Evolutionary conservation across 1,284 basidiomycete genomes (phyloP), one percentile per base, ranked within the genome.

Genomic region (Fomitopsis palustris): DNA sequence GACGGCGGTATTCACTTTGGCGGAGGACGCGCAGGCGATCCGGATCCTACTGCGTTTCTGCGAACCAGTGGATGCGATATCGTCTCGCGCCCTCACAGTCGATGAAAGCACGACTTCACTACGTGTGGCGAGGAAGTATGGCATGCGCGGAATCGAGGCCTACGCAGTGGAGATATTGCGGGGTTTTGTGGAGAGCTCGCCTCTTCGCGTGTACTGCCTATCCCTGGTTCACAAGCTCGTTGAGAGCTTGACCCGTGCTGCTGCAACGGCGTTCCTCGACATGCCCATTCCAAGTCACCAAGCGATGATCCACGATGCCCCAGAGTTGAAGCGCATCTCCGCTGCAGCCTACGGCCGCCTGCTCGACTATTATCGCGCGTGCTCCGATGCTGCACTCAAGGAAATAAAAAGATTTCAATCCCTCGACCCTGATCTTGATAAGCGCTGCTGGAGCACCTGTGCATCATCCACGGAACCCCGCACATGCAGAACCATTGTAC

Each of bases 11-110:
- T 27, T 56, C 16, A 16, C 4, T 9, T 10, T 56, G 45, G 12
- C 43, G 31, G 64, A 65, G 45, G 42, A 52, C 31, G 45, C 42
- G 17, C 2, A 19, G 9, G 59, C 59, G 2, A 47, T 65, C 3
- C 54, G 61, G 7, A 6, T 6, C 37, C 31, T 63, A 8, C 53
- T 65, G n/a, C 60, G 62, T 3, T n/a, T 61, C 12, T 65, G 60
- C 49, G 63, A 65, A 31, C 62, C 64, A 17, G 56, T 53, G 19
- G 10, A 27, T 7, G 53, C 56, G 10, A 59, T 58, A 7, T 61
- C 63, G 3, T 57, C 55, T 3, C 47, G 66, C 8, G 39, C 57
- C 29, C 42, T 57, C 12, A 35, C 31, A 10, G 16, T 52, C n/a
- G 21, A 52, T 1, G 35, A 52, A 8, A 12, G 54, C 7, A 43